Evolutionary conservation across 225 moss, liverwort and hornwort genomes (phyloP), one percentile per base, ranked within the genome.

Genomic region (Physcomitrellopsis africana): DNA sequence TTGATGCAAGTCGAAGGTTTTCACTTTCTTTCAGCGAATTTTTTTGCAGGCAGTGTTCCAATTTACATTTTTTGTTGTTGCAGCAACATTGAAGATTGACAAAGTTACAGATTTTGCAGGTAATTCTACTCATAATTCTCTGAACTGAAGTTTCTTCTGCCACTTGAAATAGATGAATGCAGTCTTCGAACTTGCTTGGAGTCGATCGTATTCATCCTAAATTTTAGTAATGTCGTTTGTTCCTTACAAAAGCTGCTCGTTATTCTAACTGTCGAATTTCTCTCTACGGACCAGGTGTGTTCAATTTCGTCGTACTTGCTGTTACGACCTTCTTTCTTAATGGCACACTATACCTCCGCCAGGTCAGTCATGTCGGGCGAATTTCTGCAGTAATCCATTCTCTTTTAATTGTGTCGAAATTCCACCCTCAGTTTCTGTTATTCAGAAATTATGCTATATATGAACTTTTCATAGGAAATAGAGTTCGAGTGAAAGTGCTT

Each of bases 71-170:
- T 97, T 94, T 78, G n/a, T 93, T 20, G 58, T 94, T 65, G 87
- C 94, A 70, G 91, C 90, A 47, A 78, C 89, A 12, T 80, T 93
- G 17, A 86, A 87, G 72, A 73, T 94, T 61, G 97, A 97, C 81
- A 97, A 97, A 77, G 90, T 97, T 48, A 97, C 97, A 55, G 94
- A 94, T 79, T 97, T 97, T 74, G 92, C 94, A 58, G 94, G 93
- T 90, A 72, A 75, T 73, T 17, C 23, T 65, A 24, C 60, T 9
- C 24, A 67, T 17, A 52, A 10, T 65, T 53, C 45, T 61, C 61
- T 19, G 17, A 22, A 46, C 46, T 60, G 66, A 43, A 27, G 43
- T 58, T 7, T 15, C 7, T 6, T 55, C 20, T 52, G 45, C 43
- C 59, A n/a, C 52, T 70, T 70, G 20, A 67, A 51, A 76, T 43